Evolutionary conservation across 2,329 filamentous ascomycete species (phyloP), one percentile per base, ranked within the genome.

Genomic region (Aspergillus uvarum): DNA sequence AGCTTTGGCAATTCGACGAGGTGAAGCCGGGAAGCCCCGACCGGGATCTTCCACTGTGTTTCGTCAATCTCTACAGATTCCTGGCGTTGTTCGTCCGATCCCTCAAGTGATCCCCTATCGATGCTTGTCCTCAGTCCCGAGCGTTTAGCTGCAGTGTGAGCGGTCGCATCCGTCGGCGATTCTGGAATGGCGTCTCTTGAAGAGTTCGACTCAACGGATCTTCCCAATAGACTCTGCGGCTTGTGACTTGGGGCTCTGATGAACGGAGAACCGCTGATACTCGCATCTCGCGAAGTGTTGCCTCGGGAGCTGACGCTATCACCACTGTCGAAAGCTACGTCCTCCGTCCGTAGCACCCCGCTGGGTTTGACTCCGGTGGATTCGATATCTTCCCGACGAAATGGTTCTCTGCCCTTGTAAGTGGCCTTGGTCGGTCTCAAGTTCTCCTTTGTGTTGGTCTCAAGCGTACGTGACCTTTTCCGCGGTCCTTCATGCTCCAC

Each of bases 11-110:
- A 82, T 59, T 90, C 87, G 1, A 98, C 94, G 69, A 93, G 85
- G 72, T 99, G 94, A 59, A 99, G 81, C 65, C 92, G 85, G n/a
- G 93, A 96, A 5, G 95, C 82, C 0, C 95, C 95, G 1, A 98
- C 94, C 3, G 92, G 87, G 2, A 98, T 87, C 59, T 89, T 87
- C 5, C 79, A 79, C 53, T 76, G 69, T 31, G 69, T 56, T 68
- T 72, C 52, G 5, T 56, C 55, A 12, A 55, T 48, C 7, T 35
- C 64, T 60, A 70, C 58, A 72, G 44, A 22, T 12, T 72, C 47
- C 69, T 75, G 60, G 63, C 35, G 38, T 19, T 65, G 59, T 32
- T 59, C 58, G 24, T 64, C 53, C 16, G 58, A 38, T 7, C 58
- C 56, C 14, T 67, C 62, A 31, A 58, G 53, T 14, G 66, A 53